phyloP scores from a whole-genome alignment of 1,284 basidiomycete species.

The Amylostereum chailletii region DNA sequence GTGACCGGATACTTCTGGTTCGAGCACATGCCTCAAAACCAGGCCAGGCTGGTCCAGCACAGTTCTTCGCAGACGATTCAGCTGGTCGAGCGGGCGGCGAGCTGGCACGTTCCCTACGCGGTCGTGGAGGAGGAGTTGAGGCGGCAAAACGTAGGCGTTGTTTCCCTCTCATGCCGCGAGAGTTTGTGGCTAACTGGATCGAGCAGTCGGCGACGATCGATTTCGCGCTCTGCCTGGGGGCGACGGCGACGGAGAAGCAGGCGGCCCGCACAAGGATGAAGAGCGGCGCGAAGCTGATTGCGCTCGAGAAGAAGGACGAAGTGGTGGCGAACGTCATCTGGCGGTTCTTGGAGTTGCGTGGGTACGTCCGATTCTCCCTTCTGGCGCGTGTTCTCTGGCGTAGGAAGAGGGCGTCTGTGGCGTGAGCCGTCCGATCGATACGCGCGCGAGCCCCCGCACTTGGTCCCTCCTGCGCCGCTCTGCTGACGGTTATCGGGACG shows the following conservation, averaged over 20 bases:
- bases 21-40: slow-evolving; percentile 39
- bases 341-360: slow-evolving; percentile 94
- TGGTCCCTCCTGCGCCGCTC: neutral
- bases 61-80: slow-evolving; percentile 74
- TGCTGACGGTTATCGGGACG: slow-evolving; percentile 9
- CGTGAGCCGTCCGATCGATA: neutral
- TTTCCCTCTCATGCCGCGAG: neutral
- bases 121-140: slow-evolving; percentile 92
- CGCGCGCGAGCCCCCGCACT: neutral
- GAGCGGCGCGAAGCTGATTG: slow-evolving; percentile 28
- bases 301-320: slow-evolving; percentile 96
- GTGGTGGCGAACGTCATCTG: slow-evolving; percentile 97
- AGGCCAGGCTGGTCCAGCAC: slow-evolving; percentile 54
- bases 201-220: slow-evolving; percentile 91
- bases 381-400: slow-evolving; percentile 2
- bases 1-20: slow-evolving; percentile 76
- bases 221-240: slow-evolving; percentile 89
- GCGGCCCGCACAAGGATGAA: slow-evolving; percentile 71
- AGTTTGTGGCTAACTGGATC: no score
- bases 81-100: slow-evolving; percentile 79
- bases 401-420: neutral
- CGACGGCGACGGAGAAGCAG: slow-evolving; percentile 73
- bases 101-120: slow-evolving; percentile 88
- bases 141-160: slow-evolving; percentile 80
- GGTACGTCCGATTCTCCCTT: slow-evolving; percentile 42